phyloP scores from a whole-genome alignment of 495 filamentous ascomycete species.

The Apodospora peruviana region DNA sequence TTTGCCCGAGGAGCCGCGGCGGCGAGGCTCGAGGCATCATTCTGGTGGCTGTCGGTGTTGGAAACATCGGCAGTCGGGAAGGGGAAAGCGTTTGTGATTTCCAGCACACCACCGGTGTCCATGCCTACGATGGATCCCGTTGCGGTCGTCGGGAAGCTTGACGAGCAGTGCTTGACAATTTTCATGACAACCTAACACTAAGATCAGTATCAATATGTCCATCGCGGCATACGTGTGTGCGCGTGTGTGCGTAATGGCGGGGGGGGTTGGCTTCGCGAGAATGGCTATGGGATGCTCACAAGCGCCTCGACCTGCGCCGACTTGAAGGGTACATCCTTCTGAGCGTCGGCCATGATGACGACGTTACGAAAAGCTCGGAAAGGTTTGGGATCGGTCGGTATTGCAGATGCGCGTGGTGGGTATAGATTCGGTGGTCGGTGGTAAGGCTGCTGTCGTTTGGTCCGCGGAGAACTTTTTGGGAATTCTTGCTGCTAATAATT shows the following conservation, averaged over 20 bases:
- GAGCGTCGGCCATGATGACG: constrained; percentile 37
- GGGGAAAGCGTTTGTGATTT: constrained; percentile 91
- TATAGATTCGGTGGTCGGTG: neutral
- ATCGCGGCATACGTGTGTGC: constrained; percentile 11
- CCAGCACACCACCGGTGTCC: constrained; percentile 75
- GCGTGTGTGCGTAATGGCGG: constrained; percentile 13
- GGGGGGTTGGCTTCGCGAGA: neutral
- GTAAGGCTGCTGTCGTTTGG: neutral
- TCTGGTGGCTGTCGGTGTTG: constrained; percentile 71
- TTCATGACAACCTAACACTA: constrained; percentile 83
- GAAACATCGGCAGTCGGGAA: constrained; percentile 80
- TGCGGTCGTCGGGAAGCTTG: constrained; percentile 80
- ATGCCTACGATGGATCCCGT: constrained; percentile 90
- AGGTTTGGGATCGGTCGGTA: neutral
- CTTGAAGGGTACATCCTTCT: constrained; percentile 61
- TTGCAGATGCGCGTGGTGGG: neutral
- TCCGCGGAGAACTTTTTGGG: constrained; percentile 10
- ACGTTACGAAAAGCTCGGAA: neutral
- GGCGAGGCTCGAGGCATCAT: constrained; percentile 69
- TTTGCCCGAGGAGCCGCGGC: constrained; percentile 88
- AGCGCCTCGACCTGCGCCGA: constrained; percentile 81
- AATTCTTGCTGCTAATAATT: constrained; percentile 26
- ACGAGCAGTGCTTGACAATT: constrained; percentile 87
- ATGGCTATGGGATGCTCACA: no score
- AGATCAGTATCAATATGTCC: neutral